Evolutionary conservation across 345 rosid species (phyloP).

Genomic region (Erodium maritimum): DNA sequence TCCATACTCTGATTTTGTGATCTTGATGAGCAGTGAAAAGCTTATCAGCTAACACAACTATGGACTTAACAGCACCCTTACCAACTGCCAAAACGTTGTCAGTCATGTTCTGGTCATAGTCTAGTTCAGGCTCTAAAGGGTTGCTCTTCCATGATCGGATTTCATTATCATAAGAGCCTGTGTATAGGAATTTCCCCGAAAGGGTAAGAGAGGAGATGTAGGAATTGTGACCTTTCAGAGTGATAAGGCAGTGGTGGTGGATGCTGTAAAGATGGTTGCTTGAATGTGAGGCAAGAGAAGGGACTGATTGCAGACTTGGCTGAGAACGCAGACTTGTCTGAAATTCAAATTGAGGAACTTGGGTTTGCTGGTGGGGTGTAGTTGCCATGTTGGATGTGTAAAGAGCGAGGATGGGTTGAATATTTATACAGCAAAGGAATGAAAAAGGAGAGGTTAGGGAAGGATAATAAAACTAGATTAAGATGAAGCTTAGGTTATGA

Average conservation of each 20-base stretch:
- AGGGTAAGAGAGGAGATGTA: slow-evolving; percentile 56
- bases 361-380: not conserved
- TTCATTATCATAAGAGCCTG: slow-evolving; percentile 55
- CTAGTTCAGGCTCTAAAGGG: slow-evolving; percentile 20
- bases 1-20: slow-evolving; percentile 92
- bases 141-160: slow-evolving; percentile 50
- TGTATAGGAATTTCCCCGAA: slow-evolving; percentile 49
- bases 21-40: slow-evolving; percentile 94
- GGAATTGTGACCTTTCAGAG: slow-evolving; percentile 49
- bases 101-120: slow-evolving; percentile 9
- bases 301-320: not conserved
- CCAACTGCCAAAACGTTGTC: slow-evolving; percentile 28
- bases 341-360: not conserved
- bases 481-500: not conserved
- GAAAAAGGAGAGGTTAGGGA: not conserved
- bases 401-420: not conserved
- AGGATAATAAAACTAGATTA: too few relatives aligned
- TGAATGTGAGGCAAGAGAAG: not conserved
- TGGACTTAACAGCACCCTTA: slow-evolving; percentile 67
- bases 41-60: slow-evolving; percentile 49
- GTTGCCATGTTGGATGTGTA: not conserved
- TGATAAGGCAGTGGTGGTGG: slow-evolving; percentile 42
- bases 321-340: not conserved
- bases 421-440: not conserved
- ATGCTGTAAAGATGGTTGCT: slow-evolving; percentile 1